phyloP scores from a whole-genome alignment of 495 filamentous ascomycete genomes.

The Penicillium verhagenii region DNA sequence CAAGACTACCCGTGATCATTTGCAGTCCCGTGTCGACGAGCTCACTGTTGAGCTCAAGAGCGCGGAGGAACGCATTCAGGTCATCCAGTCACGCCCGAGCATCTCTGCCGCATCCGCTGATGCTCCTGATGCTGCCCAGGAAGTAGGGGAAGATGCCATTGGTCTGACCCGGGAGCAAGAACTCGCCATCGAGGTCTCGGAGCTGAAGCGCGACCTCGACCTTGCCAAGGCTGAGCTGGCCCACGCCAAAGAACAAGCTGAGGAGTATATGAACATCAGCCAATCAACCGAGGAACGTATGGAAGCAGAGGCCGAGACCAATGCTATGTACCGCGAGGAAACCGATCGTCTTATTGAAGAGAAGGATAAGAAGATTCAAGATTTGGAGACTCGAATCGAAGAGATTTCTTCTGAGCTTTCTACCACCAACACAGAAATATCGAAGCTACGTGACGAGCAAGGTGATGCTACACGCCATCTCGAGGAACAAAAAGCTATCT shows the following conservation, averaged over 20 bases:
- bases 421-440: conserved; percentile 75
- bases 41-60: conserved; percentile 81
- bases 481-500: conserved; percentile 73
- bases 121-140: conserved; percentile 27
- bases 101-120: conserved; percentile 44
- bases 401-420: conserved; percentile 79
- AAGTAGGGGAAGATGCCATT: conserved; percentile 44
- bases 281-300: conserved; percentile 87
- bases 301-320: conserved; percentile 70
- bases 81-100: conserved; percentile 72
- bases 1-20: conserved; percentile 82
- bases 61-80: conserved; percentile 79
- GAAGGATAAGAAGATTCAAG: conserved; percentile 72
- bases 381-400: conserved; percentile 76
- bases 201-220: conserved; percentile 80
- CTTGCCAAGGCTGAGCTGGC: conserved; percentile 73
- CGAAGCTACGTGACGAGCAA: conserved; percentile 71
- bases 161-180: conserved; percentile 77
- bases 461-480: conserved; percentile 68
- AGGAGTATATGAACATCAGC: conserved; percentile 87
- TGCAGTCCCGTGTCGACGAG: conserved; percentile 85
- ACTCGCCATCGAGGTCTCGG: conserved; percentile 73
- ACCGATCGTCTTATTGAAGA: conserved; percentile 70
- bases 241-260: conserved; percentile 71
- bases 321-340: conserved; percentile 83